These are phyloP conservation scores for Artemisia annua DNA, from an alignment of 129 eudicot species.

Conservation along the genomic window DNA sequence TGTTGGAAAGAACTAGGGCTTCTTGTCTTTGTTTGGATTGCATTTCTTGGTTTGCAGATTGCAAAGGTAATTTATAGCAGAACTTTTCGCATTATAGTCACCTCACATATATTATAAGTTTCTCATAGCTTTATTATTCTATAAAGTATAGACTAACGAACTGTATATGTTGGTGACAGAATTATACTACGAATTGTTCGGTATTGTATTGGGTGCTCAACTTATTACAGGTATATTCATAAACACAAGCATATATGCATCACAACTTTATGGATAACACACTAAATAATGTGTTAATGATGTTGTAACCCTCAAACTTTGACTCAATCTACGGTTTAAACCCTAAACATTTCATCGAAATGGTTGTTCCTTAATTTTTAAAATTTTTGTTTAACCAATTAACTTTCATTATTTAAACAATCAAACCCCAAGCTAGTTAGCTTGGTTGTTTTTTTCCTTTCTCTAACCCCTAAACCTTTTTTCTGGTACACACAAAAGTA, in stretches of 20 bases:
- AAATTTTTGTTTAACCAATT: background rate
- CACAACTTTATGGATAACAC: too few relatives aligned
- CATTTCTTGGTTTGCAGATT: slow-evolving; percentile 78
- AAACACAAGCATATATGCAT: background rate
- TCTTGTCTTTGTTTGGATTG: slow-evolving; percentile 78
- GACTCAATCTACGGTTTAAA: too few relatives aligned
- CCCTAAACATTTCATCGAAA: background rate
- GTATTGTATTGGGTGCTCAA: slow-evolving; percentile 79
- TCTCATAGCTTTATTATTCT: slow-evolving; percentile 5
- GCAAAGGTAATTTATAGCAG: slow-evolving; percentile 51
- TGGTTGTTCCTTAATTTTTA: background rate
- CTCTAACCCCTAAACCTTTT: too few relatives aligned
- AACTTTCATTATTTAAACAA: too few relatives aligned
- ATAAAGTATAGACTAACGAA: slow-evolving; percentile 12
- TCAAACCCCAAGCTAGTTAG: too few relatives aligned
- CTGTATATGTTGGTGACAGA: slow-evolving; percentile 50
- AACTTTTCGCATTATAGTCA: background rate
- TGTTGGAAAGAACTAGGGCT: slow-evolving; percentile 95
- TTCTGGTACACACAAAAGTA: too few relatives aligned
- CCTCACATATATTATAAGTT: background rate
- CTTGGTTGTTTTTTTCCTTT: too few relatives aligned
- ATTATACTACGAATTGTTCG: slow-evolving; percentile 70
- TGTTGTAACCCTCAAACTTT: too few relatives aligned
- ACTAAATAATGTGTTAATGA: too few relatives aligned
- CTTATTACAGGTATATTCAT: slow-evolving; percentile 64